Evolutionary conservation across 176 grass and related monocot genomes (phyloP).

Genomic region (Rhynchospora tenuis): DNA sequence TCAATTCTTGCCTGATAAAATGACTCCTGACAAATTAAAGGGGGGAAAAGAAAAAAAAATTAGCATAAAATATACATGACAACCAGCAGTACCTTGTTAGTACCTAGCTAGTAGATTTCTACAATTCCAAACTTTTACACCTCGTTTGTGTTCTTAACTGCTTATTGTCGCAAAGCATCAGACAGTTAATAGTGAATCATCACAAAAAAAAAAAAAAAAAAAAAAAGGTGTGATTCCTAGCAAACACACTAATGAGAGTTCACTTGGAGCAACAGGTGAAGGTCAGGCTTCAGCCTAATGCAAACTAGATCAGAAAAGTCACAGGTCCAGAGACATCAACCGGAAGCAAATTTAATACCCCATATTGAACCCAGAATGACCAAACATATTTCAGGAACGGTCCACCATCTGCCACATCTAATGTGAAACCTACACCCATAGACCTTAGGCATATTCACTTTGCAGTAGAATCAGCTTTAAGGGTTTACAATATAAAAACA

Average conservation of each 20-base stretch:
- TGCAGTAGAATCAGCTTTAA: neutral
- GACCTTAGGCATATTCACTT: neutral
- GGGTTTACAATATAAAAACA: neutral
- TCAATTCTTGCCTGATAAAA: slow-evolving; percentile 82
- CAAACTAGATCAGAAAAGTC: neutral
- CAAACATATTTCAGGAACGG: neutral
- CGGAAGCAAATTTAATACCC: neutral
- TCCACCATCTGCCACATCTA: neutral
- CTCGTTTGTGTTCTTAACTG: neutral
- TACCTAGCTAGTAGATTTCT: neutral
- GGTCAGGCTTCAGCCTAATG: neutral
- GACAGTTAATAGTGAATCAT: neutral
- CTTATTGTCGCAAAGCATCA: neutral
- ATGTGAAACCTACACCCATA: neutral
- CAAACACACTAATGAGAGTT: neutral
- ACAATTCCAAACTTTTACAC: neutral
- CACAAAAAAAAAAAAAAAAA: too few species aligned
- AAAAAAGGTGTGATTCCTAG: neutral
- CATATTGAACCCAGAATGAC: neutral
- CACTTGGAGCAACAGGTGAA: neutral
- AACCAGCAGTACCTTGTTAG: neutral
- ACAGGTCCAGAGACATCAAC: neutral
- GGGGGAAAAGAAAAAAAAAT: neutral
- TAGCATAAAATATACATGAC: neutral
- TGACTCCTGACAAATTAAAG: slow-evolving; percentile 39